Base-by-base conservation (phyloP, 768 basidiomycete species). In the Strobilomyces echinocephalus region DNA sequence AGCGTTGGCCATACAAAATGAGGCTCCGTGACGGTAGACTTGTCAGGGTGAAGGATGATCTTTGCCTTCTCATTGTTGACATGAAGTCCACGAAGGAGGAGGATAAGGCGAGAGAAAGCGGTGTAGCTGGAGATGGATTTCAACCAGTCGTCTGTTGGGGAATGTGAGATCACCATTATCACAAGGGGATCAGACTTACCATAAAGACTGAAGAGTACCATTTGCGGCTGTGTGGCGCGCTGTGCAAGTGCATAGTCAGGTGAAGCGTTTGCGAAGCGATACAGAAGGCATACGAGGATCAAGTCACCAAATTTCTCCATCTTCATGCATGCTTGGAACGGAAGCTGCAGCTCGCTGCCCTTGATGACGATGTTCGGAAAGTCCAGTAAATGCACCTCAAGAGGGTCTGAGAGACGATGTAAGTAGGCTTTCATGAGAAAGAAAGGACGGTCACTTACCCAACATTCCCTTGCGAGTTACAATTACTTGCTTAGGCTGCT, bases 321-420 rank as follows among this genome's bases (percentile, higher is more conserved):
- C 79, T 98, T 98, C 91, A 99, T 94, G 63, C 94, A 95, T 15
- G 97, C 95, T 73, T 98, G 95, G 94, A 99, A 99, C 0, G 97
- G 97, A 53, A 98, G 76, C 64, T 99, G 97, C 45, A 99, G 77
- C 70, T 99, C 97, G 60, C 91, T 94, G 53, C 97, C 97, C 75
- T 98, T 98, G 79, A 99, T 99, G 72, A 99, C 97, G 60, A 99
- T 99, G 73, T 99, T 99, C 48, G 97, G 97, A 87, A 99, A 99
- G 74, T 99, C 97, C 58, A 99, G 85, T 70, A 98, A 82, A 69
- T 98, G 97, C 54, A 98, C 97, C 77, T 98, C 97, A 50, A 98
- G 84, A 36, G 91, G 91, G 70, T 93, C 90, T 88, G 57, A 16
- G 18, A 43, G 4, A 56, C 31, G 5, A 36, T 54, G 50, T 53